phyloP scores from a whole-genome alignment of 176 grass and related monocot species.

The Areca catechu region DNA sequence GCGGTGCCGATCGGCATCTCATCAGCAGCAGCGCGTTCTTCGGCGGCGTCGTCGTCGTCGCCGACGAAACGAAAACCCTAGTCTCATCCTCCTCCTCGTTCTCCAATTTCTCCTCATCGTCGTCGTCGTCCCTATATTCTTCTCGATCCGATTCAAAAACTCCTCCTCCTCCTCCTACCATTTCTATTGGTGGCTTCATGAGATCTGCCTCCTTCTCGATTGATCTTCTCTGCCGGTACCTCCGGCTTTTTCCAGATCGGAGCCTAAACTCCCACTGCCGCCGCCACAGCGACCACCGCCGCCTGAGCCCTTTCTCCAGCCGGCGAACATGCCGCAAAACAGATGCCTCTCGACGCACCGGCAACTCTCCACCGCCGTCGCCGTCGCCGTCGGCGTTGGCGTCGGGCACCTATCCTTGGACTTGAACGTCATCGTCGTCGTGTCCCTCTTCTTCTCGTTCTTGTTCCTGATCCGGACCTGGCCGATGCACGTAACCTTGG shows the following conservation, averaged over 20 bases:
- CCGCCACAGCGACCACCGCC: constrained; percentile 5
- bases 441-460: constrained; percentile 24
- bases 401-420: neutral
- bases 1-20: constrained; percentile 90
- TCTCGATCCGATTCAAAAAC: too few species aligned
- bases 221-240: neutral
- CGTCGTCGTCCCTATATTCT: neutral
- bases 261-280: neutral
- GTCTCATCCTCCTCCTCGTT: constrained; percentile 21
- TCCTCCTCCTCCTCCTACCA: neutral
- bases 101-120: neutral
- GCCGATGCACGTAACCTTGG: constrained; percentile 80
- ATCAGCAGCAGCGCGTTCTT: constrained; percentile 96
- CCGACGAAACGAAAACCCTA: constrained; percentile 30
- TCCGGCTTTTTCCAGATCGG: neutral
- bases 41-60: constrained; percentile 52
- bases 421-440: constrained; percentile 3
- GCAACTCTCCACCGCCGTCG: constrained; percentile 22
- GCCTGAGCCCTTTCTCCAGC: neutral
- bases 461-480: constrained; percentile 79
- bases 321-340: constrained; percentile 46
- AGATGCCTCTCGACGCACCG: constrained; percentile 52
- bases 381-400: constrained; percentile 7
- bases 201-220: neutral
- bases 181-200: neutral